Conservation (phyloP, 192 early-diverging fungal genomes). For the Gigaspora rosea region DNA sequence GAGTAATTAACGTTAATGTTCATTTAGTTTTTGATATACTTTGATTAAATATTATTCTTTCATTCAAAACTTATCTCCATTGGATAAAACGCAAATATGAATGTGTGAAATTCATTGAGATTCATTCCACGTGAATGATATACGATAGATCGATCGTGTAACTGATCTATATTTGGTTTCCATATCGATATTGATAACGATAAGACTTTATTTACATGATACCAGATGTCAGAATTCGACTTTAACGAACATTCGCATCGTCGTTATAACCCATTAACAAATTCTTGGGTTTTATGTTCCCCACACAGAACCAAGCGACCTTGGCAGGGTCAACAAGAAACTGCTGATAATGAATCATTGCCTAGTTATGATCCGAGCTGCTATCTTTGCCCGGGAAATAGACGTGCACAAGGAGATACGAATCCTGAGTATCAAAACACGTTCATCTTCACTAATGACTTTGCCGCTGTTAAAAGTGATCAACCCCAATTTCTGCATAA, state of each 20-base stretch:
- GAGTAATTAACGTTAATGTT: too few species aligned
- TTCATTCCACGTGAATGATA: too few species aligned
- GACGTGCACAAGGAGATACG: constrained; percentile 62
- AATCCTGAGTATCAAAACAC: constrained; percentile 85
- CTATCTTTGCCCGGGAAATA: constrained; percentile 89
- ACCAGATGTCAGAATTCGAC: constrained; percentile 44
- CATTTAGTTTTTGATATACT: too few species aligned
- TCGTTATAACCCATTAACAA: constrained; percentile 89
- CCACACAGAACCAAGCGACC: constrained; percentile 94
- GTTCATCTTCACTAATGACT: constrained; percentile 92
- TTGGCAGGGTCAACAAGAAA: constrained; percentile 81
- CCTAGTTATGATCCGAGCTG: constrained; percentile 80
- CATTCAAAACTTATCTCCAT: too few species aligned
- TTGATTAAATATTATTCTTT: too few species aligned
- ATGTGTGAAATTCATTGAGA: too few species aligned
- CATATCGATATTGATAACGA: too few species aligned
- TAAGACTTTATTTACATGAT: too few species aligned
- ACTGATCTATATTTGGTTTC: too few species aligned
- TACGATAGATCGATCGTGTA: too few species aligned
- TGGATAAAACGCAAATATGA: too few species aligned
- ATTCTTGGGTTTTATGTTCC: constrained; percentile 95
- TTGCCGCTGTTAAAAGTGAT: constrained; percentile 74
- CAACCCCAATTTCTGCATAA: constrained; percentile 50
- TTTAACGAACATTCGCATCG: constrained; percentile 70
- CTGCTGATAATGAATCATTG: constrained; percentile 36